Base-by-base conservation (phyloP, 176 grass and related monocot genomes). In the Eragrostis nindensis region DNA sequence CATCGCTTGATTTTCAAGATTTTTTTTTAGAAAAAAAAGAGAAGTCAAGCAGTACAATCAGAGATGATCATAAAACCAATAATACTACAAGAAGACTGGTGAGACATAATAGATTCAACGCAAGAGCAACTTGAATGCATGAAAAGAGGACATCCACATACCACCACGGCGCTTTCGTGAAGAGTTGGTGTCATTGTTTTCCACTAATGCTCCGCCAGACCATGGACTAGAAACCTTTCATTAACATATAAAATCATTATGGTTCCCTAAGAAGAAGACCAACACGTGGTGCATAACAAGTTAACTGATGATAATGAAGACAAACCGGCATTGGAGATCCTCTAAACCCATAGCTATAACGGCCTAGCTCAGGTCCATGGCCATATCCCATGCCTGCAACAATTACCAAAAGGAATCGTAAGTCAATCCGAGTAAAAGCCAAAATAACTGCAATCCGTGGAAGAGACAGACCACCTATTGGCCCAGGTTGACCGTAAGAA, bases 141-240 rank as follows among this genome's bases (percentile, higher is more conserved):
- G 55, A 62, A 66, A 42, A n/a, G 8, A 7, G 60, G 38, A 46
- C 13, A 43, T 40, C 53, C 64, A 57, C 6, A 86, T 86, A 98
- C 95, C 95, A 89, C 95, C 95, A 63, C 95, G 86, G 3, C 92
- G 92, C 81, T 98, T 98, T 48, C 92, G 84, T 81, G 86, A 98
- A 87, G 92, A 84, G 87, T 74, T 94, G 78, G 55, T 95, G 60
- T 94, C 90, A 74, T 86, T 93, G 82, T 87, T 95, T 56, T 93
- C 92, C 73, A 72, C 73, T 69, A 92, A 57, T 64, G 86, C 83
- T 77, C 90, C 93, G 48, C 73, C 79, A 75, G 92, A 84, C 86
- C 92, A 88, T 75, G 88, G 90, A 75, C 87, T 90, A 61, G 92
- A 82, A 89, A 90, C 88, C 95, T 98, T 91, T 69, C 25, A 66